Evolutionary conservation across 2,329 filamentous ascomycete species (phyloP).

Genomic region (Diaporthe amygdali): DNA sequence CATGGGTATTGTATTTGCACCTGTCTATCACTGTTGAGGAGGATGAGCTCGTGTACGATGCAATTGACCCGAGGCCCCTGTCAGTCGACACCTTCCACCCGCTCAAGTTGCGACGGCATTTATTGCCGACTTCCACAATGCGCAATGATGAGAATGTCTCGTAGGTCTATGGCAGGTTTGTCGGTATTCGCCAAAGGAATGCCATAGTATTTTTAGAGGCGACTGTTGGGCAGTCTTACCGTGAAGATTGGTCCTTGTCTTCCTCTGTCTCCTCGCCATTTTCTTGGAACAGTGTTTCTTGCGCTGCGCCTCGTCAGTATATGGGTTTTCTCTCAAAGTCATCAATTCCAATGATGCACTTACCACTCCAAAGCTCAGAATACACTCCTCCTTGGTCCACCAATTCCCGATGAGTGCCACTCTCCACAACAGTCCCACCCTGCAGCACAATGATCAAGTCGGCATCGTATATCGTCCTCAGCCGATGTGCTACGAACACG

Average conservation of each 20-base stretch:
- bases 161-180: not conserved
- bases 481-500: slow-evolving; percentile 90
- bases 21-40: not conserved
- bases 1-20: not conserved
- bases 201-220: not conserved
- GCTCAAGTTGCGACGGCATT: too few relatives aligned
- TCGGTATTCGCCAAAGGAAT: not conserved
- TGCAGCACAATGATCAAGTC: slow-evolving; percentile 91
- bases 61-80: not conserved
- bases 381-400: slow-evolving; percentile 83
- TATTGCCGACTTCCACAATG: too few relatives aligned
- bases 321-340: not conserved
- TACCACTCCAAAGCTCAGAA: slow-evolving; percentile 87
- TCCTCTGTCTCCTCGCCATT: slow-evolving; percentile 48
- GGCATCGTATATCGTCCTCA: slow-evolving; percentile 92
- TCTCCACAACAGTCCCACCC: slow-evolving; percentile 84
- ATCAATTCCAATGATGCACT: slow-evolving; percentile 40
- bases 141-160: not conserved
- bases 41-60: not conserved
- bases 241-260: slow-evolving; percentile 49
- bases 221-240: slow-evolving; percentile 48
- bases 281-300: slow-evolving; percentile 63
- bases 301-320: slow-evolving; percentile 49
- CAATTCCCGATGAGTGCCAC: slow-evolving; percentile 84
- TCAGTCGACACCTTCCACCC: not conserved